Evolutionary conservation across 768 basidiomycete species (phyloP).

Genomic region (Hemileccinum impolitum): DNA sequence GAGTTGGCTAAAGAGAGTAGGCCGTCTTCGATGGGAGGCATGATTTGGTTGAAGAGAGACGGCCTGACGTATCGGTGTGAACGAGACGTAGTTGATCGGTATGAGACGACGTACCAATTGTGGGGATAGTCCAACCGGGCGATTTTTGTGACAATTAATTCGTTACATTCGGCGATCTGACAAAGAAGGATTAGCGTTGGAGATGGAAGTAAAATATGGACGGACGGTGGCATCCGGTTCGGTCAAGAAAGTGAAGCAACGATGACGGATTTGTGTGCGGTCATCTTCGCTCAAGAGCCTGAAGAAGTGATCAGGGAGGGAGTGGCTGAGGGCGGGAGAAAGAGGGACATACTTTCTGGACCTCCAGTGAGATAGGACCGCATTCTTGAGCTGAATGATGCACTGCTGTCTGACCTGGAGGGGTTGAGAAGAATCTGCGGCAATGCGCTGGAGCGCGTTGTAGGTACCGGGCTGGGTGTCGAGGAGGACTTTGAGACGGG

Average conservation of each 20-base stretch:
- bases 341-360: conserved; percentile 58
- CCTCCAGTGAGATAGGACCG: conserved; percentile 69
- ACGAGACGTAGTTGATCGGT: neutral
- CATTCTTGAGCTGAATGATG: conserved; percentile 89
- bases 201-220: conserved; percentile 25
- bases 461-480: conserved; percentile 64
- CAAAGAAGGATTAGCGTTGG: conserved; percentile 1
- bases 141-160: conserved; percentile 70
- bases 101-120: conserved; percentile 51
- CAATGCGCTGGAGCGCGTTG: conserved; percentile 71
- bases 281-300: conserved; percentile 73
- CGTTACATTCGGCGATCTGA: conserved; percentile 74
- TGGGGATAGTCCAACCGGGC: conserved; percentile 74
- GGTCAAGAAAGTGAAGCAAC: conserved; percentile 65
- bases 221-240: conserved; percentile 70
- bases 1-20: conserved; percentile 49
- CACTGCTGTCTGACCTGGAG: conserved; percentile 71
- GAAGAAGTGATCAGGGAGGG: conserved; percentile 13
- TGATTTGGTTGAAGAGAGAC: conserved; percentile 37
- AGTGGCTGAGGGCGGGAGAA: neutral
- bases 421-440: conserved; percentile 56
- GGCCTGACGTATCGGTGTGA: conserved; percentile 16
- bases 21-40: conserved; percentile 51
- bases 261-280: conserved; percentile 57
- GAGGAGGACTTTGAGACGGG: conserved; percentile 64